These are phyloP conservation scores for Lactarius evosmus DNA, from an alignment of 768 basidiomycete genomes.

Conservation along the genomic window DNA sequence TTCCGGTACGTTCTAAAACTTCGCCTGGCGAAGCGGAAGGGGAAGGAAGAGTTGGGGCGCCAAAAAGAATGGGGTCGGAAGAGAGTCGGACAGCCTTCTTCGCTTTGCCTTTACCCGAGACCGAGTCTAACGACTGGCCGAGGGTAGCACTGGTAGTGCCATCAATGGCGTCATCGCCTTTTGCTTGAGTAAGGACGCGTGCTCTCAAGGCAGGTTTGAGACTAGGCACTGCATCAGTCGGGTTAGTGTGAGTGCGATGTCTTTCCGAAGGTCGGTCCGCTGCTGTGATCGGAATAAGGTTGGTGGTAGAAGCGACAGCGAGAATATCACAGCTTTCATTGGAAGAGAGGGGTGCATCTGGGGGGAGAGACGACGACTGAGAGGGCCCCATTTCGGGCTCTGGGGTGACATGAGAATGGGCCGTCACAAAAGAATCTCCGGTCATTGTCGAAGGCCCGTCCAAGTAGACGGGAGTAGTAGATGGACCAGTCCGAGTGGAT, in stretches of 20 bases:
- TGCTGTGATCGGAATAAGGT: conserved; percentile 6
- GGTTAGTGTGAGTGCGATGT: neutral
- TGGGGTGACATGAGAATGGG: conserved; percentile 32
- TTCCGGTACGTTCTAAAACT: conserved; percentile 62
- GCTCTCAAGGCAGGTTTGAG: conserved; percentile 11
- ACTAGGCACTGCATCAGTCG: neutral
- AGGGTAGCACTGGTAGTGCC: neutral
- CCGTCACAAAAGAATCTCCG: conserved; percentile 34
- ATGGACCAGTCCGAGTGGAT: conserved; percentile 2
- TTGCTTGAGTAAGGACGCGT: conserved; percentile 5
- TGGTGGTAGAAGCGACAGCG: conserved; percentile 11
- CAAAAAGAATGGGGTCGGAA: neutral
- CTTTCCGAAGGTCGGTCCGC: neutral
- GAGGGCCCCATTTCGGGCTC: conserved; percentile 21
- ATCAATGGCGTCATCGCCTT: conserved; percentile 6
- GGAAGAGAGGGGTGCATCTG: neutral
- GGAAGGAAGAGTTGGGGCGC: conserved; percentile 34
- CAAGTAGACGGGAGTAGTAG: conserved; percentile 1
- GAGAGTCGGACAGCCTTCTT: conserved; percentile 18
- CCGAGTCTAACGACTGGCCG: neutral
- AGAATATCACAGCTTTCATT: neutral
- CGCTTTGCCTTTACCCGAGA: conserved; percentile 31
- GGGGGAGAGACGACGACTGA: conserved; percentile 22
- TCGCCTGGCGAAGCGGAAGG: conserved; percentile 53
- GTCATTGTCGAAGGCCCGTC: conserved; percentile 23